These are phyloP conservation scores for Saprolegnia diclina DNA, from an alignment of 352 stramenopile genomes.

Conservation along the genomic window DNA sequence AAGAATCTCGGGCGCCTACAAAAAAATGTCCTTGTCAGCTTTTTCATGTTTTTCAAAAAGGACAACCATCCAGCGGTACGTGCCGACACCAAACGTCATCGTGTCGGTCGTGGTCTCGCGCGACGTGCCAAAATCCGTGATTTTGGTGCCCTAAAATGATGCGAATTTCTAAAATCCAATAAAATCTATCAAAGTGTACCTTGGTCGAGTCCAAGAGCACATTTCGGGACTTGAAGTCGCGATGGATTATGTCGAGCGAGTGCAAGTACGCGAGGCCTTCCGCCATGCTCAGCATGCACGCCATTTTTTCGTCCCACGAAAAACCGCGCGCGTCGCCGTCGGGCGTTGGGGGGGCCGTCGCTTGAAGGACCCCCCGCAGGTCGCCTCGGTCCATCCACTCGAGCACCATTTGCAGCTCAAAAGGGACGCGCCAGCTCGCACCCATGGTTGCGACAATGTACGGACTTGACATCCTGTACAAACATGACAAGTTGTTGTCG, in stretches of 20 bases:
- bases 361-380: conserved; percentile 32
- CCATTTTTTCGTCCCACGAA: conserved; percentile 27
- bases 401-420: conserved; percentile 34
- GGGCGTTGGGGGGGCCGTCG: neutral
- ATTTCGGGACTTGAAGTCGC: conserved; percentile 16
- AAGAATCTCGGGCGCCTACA: conserved; percentile 24
- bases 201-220: conserved; percentile 24
- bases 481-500: neutral
- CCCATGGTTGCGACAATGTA: conserved; percentile 41
- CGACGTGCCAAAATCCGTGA: conserved; percentile 30
- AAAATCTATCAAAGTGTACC: neutral
- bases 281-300: conserved; percentile 30
- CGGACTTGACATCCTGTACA: conserved; percentile 31
- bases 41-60: neutral
- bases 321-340: conserved; percentile 11
- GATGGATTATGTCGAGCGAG: conserved; percentile 20
- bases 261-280: conserved; percentile 33
- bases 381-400: conserved; percentile 44
- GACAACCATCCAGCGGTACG: conserved; percentile 1
- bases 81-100: conserved; percentile 17
- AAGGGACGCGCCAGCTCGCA: conserved; percentile 44
- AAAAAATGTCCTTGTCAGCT: neutral
- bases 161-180: neutral
- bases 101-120: neutral
- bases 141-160: conserved; percentile 26